Evolutionary conservation across 805 yeast species (phyloP).

Genomic region (Ogataea sp.): DNA sequence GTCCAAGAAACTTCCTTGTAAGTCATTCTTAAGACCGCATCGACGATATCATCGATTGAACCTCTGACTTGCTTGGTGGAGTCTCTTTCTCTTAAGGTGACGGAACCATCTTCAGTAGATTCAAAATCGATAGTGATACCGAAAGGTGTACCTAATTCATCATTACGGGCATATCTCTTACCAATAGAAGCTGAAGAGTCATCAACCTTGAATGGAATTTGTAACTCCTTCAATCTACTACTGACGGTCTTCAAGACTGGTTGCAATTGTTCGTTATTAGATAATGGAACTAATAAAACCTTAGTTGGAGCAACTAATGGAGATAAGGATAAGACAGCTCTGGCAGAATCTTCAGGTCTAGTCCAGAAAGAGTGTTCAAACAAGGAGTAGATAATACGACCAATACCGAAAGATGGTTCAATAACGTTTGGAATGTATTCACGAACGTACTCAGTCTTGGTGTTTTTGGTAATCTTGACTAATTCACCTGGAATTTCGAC

Average conservation of each 20-base stretch:
- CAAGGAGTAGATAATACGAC: conserved; percentile 88
- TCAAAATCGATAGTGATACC: conserved; percentile 97
- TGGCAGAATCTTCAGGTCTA: conserved; percentile 82
- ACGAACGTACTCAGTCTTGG: conserved; percentile 82
- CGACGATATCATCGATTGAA: conserved; percentile 55
- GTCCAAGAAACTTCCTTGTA: conserved; percentile 74
- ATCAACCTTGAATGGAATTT: conserved; percentile 92
- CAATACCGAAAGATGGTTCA: conserved; percentile 99
- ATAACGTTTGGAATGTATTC: conserved; percentile 96
- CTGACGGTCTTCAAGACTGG: conserved; percentile 71
- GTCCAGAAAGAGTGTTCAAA: conserved; percentile 95
- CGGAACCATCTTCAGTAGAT: conserved; percentile 76
- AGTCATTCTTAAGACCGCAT: conserved; percentile 69
- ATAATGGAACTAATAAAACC: conserved; percentile 90
- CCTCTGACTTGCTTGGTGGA: conserved; percentile 97
- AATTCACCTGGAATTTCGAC: conserved; percentile 63
- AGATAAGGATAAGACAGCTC: conserved; percentile 80
- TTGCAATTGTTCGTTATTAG: conserved; percentile 70
- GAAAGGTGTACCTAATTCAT: conserved; percentile 97
- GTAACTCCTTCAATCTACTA: conserved; percentile 61
- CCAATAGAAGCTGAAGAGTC: conserved; percentile 97
- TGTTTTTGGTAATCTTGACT: conserved; percentile 68
- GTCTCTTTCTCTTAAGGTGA: conserved; percentile 96
- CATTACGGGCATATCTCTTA: conserved; percentile 96
- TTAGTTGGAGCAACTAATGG: conserved; percentile 97